These are phyloP conservation scores for Saccharomyces pastorianus DNA, from an alignment of 1,139 yeast genomes.

Conservation along the genomic window DNA sequence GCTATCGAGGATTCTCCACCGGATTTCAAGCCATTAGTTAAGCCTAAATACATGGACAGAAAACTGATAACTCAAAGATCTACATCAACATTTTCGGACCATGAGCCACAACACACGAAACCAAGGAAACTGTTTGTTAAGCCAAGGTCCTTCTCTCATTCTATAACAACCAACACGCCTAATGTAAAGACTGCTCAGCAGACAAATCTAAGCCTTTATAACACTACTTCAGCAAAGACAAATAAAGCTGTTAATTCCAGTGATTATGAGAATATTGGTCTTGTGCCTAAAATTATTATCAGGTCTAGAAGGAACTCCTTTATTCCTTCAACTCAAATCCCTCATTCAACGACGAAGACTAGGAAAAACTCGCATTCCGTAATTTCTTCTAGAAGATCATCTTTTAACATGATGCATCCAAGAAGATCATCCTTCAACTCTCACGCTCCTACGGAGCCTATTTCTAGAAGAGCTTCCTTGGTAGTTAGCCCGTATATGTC, in stretches of 20 bases:
- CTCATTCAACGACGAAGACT: constrained; percentile 19
- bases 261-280: constrained; percentile 30
- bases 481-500: constrained; percentile 7
- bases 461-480: neutral
- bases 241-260: neutral
- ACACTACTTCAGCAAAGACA: neutral
- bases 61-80: neutral
- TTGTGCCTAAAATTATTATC: constrained; percentile 30
- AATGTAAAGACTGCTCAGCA: neutral
- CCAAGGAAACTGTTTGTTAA: constrained; percentile 9
- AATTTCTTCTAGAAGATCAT: constrained; percentile 26
- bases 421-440: constrained; percentile 23
- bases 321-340: constrained; percentile 9
- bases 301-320: constrained; percentile 30
- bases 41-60: neutral
- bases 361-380: constrained; percentile 30
- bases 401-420: constrained; percentile 24
- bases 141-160: constrained; percentile 21
- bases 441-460: neutral
- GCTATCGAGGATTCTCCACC: neutral
- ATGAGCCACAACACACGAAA: neutral
- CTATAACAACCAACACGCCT: constrained; percentile 5
- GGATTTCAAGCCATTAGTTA: neutral
- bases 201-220: neutral
- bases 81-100: neutral